Conservation (phyloP, 1,139 yeast genomes). For the Lodderomyces theae region DNA sequence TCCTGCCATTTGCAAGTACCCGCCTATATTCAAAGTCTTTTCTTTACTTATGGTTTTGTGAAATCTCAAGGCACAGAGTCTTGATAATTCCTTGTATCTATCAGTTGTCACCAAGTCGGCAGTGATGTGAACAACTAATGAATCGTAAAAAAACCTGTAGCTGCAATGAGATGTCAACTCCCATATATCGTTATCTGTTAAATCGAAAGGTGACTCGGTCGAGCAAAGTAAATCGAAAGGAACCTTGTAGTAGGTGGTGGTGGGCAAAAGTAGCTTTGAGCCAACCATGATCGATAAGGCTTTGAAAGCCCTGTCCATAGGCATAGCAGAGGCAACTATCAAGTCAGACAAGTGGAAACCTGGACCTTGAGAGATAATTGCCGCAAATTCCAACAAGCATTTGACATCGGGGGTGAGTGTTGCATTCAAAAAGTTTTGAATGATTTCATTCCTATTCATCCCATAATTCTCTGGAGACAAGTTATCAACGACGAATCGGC, state of each 20-base stretch:
- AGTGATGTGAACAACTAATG: slow-evolving; percentile 28
- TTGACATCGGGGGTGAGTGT: slow-evolving; percentile 19
- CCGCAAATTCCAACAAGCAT: slow-evolving; percentile 39
- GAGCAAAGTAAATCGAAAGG: slow-evolving; percentile 42
- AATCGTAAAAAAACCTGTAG: slow-evolving; percentile 38
- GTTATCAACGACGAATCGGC: slow-evolving; percentile 8
- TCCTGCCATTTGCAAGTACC: slow-evolving; percentile 33
- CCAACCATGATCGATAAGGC: slow-evolving; percentile 37
- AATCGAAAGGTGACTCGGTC: slow-evolving; percentile 33
- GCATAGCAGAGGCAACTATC: slow-evolving; percentile 34
- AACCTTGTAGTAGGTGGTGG: slow-evolving; percentile 45
- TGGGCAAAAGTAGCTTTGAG: slow-evolving; percentile 35
- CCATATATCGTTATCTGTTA: slow-evolving; percentile 35
- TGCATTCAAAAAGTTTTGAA: slow-evolving; percentile 14
- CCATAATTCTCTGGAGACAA: slow-evolving; percentile 3
- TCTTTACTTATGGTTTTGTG: slow-evolving; percentile 25
- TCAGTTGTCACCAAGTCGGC: slow-evolving; percentile 23
- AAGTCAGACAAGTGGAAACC: slow-evolving; percentile 45
- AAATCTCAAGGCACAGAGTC: slow-evolving; percentile 43
- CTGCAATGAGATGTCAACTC: slow-evolving; percentile 33
- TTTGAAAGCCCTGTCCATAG: slow-evolving; percentile 24
- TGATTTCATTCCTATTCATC: slow-evolving; percentile 10
- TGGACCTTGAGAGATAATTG: slow-evolving; percentile 41
- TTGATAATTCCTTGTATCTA: slow-evolving; percentile 34
- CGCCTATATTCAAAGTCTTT: slow-evolving; percentile 19